Evolutionary conservation across 2,329 filamentous ascomycete species (phyloP), one percentile per base, ranked within the genome.

Genomic region (Exophiala sp.): DNA sequence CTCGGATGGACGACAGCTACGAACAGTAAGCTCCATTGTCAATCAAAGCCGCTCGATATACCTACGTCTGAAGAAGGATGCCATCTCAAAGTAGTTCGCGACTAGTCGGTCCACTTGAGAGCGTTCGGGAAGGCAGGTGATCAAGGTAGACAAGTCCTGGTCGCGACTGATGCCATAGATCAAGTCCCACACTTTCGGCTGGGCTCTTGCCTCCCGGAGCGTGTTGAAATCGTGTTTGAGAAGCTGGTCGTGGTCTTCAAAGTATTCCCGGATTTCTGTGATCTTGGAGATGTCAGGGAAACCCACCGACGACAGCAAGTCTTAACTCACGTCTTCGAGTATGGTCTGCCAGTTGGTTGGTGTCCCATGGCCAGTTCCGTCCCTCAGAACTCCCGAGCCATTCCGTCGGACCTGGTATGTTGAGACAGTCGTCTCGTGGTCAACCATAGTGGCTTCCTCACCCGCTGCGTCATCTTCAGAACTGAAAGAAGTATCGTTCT

Each of bases 81-180:
- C 9, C 41, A 43, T 43, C 21, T 43, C 41, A 43, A 43, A 43
- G 14, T 43, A 43, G 10, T 43, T 43, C 7, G 41, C 41, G 9
- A 43, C 11, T n/a, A 43, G 20, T 20, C 41, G 6, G 41, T 43
- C 41, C 20, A 43, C 41, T 24, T 32, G 41, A 24, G 41, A 24
- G n/a, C 41, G 41, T 43, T 43, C 41, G 20, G 41, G 41, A n/a
- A 43, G 21, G 21, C 41, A 43, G 21, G 41, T 24, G 41, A 43
- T 20, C 41, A 43, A 43, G 20, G 41, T 10, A n/a, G n/a, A 20
- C 7, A 43, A n/a, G 21, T 32, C 14, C 21, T 43, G 41, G 9
- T n/a, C 20, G 11, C 29, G 41, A 8, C 14, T 43, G 18, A 43
- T 24, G 21, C 41, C 41, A 29, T 43, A 43, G 21, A 43, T 43